Conservation (phyloP, 371 early-diverging fungal genomes). For the Mortierella sp. region DNA sequence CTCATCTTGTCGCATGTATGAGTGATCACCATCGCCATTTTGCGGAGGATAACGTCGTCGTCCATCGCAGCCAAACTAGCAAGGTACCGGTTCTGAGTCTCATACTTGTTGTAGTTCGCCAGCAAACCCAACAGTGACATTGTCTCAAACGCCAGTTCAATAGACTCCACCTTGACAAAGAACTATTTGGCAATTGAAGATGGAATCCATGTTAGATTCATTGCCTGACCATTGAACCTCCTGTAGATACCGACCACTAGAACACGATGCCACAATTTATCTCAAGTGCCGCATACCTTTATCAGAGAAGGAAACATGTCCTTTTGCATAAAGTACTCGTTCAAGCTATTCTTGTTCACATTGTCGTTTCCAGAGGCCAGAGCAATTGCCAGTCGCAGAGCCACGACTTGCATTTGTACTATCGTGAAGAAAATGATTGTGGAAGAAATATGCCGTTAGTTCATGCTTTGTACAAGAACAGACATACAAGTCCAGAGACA, state of each 20-base stretch:
- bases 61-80: conserved; percentile 50
- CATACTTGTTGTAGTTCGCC: conserved; percentile 72
- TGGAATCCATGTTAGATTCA: background rate
- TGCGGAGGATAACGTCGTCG: conserved; percentile 50
- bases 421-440: background rate
- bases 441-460: background rate
- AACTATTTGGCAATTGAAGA: conserved; percentile 35
- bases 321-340: conserved; percentile 71
- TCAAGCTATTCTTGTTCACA: conserved; percentile 71
- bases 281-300: conserved; percentile 38
- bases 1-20: conserved; percentile 51
- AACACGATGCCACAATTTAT: background rate
- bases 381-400: conserved; percentile 61
- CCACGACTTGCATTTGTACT: conserved; percentile 49
- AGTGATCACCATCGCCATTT: conserved; percentile 56
- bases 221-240: no score
- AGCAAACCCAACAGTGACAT: conserved; percentile 64
- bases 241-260: background rate
- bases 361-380: conserved; percentile 71
- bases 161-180: conserved; percentile 42
- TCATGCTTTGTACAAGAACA: background rate
- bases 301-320: conserved; percentile 61
- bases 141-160: conserved; percentile 53
- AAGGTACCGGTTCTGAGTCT: conserved; percentile 65
- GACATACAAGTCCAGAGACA: background rate